Base-by-base conservation (phyloP, 164 flowering plant species). In the Euptelea pleiosperma region DNA sequence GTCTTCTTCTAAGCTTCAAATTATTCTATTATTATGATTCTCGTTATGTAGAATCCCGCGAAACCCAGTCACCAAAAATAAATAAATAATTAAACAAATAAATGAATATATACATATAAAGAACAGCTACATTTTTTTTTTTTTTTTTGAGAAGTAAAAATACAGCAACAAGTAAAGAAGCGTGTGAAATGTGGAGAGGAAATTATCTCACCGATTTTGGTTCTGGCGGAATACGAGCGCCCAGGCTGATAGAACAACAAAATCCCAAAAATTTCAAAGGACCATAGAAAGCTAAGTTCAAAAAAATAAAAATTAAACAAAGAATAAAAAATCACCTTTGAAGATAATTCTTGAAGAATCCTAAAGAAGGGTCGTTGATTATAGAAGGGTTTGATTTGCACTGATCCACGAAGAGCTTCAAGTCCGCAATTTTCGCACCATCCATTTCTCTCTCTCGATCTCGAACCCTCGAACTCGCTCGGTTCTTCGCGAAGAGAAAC, bases 341-440 rank as follows among this genome's bases (percentile, higher is more conserved):
- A 30, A 87, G 80, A 65, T 75, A 87, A 39, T 48, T 49, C 61
- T 64, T 82, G 85, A 84, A 87, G 75, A 87, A 87, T 16, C 57
- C 52, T 41, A 84, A 63, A 60, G 80, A 72, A 11, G 86, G 86
- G 34, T 68, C 54, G 63, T 79, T 55, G 55, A 87, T 74, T 33
- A 84, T 60, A 1, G 81, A 71, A 44, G 94, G 94, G 47, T 82
- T 70, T 15, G 76, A 65, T 45, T 74, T 81, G 77, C 80, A 87
- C 16, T 48, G 60, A 8, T 71, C 74, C 6, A 86, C 64, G 46
- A 84, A 77, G 4, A 31, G 58, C 76, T 69, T 78, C 60, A 87
- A 62, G 64, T 78, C 80, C 54, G 57, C 70, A 19, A 77, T 57
- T 57, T 50, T 64, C 22, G 48, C 44, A n/a, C 59, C 63, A 2